Evolutionary conservation across 371 early-diverging fungal species (phyloP), one percentile per base, ranked within the genome.

Genomic region (Scutellospora calospora): DNA sequence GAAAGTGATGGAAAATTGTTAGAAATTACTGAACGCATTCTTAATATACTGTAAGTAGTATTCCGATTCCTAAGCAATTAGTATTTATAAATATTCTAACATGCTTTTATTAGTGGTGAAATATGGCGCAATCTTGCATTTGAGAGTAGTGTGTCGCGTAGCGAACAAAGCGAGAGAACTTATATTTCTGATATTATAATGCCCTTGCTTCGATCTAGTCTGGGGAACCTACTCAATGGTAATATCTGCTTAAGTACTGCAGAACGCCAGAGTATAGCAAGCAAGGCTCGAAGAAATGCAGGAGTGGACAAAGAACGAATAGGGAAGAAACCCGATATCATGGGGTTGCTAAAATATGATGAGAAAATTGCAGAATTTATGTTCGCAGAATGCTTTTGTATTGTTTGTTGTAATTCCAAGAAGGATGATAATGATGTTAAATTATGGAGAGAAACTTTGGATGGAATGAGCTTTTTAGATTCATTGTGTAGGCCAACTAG

Each of bases 371-470:
- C 66, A 31, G 79, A 78, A 49, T 49, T 78, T 14, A 41, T 66
- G 25, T 65, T 66, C 49, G 54, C 49, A 27, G 66, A 78, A 51
- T 65, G 29, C 29, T 78, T 52, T 49, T 52, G 78, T 22, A 78
- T 78, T 35, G 0, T 78, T 31, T 78, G 66, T 25, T 65, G 52
- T 63, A 62, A 62, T 51, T 65, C 66, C 8, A 78, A 78, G 31
- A 78, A 54, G 33, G 52, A 22, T 18, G 68, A 78, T 66, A 41
- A 76, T 60, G 59, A 35, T 1, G 60, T 76, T 22, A 76, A 76
- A 76, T 76, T 76, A 59, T 75, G 60, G 75, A 54, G 75, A 75
- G 78, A 78, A 29, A 63, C 31, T n/a, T 33, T n/a, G 49, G 52
- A 78, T 63, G 55, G 63, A 14, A 29, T 41, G 29, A 65, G 78